phyloP scores from a whole-genome alignment of 352 stramenopile genomes.

The Globisporangium takayamanum region DNA sequence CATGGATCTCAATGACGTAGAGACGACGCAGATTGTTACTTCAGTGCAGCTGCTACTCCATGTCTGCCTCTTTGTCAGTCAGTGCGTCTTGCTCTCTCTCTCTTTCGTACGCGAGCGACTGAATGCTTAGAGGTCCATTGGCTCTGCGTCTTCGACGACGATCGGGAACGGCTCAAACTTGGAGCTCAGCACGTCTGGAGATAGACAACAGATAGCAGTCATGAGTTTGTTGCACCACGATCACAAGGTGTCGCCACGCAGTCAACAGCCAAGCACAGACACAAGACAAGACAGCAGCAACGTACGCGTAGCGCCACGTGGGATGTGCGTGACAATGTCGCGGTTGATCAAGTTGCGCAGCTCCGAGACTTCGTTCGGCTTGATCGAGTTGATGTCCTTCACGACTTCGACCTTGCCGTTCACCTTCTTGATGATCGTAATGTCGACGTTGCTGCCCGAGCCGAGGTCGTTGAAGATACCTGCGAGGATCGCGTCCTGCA shows the following conservation, averaged over 20 bases:
- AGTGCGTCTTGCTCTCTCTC: background rate
- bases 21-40: too few species aligned
- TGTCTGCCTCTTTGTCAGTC: background rate
- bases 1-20: too few species aligned
- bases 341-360: conserved; percentile 85
- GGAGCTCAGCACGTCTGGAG: conserved; percentile 55
- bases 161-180: conserved; percentile 72
- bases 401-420: conserved; percentile 78
- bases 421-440: conserved; percentile 92
- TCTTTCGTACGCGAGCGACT: background rate
- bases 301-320: conserved; percentile 74
- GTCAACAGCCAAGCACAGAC: background rate
- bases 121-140: conserved; percentile 68
- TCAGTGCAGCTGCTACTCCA: too few species aligned
- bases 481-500: conserved; percentile 94
- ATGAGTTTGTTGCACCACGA: background rate
- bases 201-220: conserved; percentile 1
- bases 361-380: conserved; percentile 88
- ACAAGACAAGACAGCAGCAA: conserved; percentile 6
- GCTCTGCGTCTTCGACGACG: conserved; percentile 65
- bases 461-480: conserved; percentile 99
- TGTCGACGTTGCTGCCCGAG: conserved; percentile 95
- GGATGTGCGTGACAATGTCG: conserved; percentile 77
- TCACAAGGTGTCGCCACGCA: background rate
- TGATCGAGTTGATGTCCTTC: conserved; percentile 91